phyloP scores from a whole-genome alignment of 1,284 basidiomycete genomes.

The Rhizoctonia solani region DNA sequence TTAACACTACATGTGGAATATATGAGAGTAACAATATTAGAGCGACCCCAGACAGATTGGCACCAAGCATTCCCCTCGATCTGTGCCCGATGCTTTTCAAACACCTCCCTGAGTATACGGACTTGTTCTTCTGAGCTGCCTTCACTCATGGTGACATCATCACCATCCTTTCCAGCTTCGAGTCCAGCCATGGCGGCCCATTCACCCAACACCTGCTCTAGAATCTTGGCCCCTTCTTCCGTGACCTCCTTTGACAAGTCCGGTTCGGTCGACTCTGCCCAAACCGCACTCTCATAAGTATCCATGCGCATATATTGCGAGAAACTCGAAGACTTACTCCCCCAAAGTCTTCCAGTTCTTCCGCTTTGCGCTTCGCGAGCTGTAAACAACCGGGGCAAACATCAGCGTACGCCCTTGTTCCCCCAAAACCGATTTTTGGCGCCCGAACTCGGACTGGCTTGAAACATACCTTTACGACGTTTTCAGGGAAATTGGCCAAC shows the following conservation, averaged over 20 bases:
- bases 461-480: constrained; percentile 77
- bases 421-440: constrained; percentile 10
- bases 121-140: constrained; percentile 61
- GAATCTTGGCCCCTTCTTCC: constrained; percentile 77
- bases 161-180: constrained; percentile 48
- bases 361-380: constrained; percentile 93
- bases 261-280: constrained; percentile 50
- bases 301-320: background rate
- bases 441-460: background rate
- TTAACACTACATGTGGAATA: background rate
- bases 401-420: background rate
- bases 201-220: constrained; percentile 77
- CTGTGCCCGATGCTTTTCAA: constrained; percentile 66
- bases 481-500: constrained; percentile 94
- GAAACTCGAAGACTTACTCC: constrained; percentile 54
- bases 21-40: constrained; percentile 40
- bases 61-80: constrained; percentile 83
- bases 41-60: constrained; percentile 58
- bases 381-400: constrained; percentile 46
- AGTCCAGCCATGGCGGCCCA: constrained; percentile 60
- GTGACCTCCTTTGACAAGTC: constrained; percentile 61
- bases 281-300: no score
- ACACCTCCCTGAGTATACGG: constrained; percentile 63
- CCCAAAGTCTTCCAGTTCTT: constrained; percentile 95
- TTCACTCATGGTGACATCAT: constrained; percentile 61